Base-by-base conservation (phyloP, 1,139 yeast species). In the Blastobotrys aristatus region DNA sequence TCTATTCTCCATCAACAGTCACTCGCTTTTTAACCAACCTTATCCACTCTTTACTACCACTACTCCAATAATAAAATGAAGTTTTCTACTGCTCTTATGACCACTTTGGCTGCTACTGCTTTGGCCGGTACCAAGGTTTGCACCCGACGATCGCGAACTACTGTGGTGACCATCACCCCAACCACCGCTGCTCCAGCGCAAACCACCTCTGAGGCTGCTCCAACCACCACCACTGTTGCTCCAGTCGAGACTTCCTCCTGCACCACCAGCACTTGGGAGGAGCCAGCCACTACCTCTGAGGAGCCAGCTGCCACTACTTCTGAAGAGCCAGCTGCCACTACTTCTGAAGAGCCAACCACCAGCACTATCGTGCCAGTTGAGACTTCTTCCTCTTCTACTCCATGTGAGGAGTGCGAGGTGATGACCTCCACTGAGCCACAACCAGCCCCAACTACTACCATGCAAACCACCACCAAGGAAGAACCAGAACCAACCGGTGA, bases 401-500 rank as follows among this genome's bases (percentile, higher is more conserved):
- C 21, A 34, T 24, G 27, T 10, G 10, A 5, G 5, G 27, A 24
- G 10, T 24, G 27, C 10, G n/a, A n/a, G n/a, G 5, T 24, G 27
- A 5, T 6, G 8, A 24, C 16, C 4, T 24, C 38, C 21, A 34
- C 38, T 34, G 38, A 34, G 18, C 24, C 21, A 34, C 14, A 21
- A n/a, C 38, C 38, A 18, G 24, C 37, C 16, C 21, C 37, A 17
- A 18, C 24, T 7, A 33, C 20, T 16, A 11, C 21, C 6, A 5
- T 14, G 6, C 33, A 13, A 30, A 33, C 37, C 16, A 33, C 8
- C 21, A 17, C 37, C n/a, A 13, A 16, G n/a, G 22, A 18, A 16
- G 37, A 33, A 16, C 38, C 38, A 11, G 38, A 7, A 4, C 38
- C 38, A 34, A 34, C 38, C 24, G 38, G 38, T 13, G 38, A 34